phyloP scores from a whole-genome alignment of 2,329 filamentous ascomycete species.

The Ampelomyces quisqualis region DNA sequence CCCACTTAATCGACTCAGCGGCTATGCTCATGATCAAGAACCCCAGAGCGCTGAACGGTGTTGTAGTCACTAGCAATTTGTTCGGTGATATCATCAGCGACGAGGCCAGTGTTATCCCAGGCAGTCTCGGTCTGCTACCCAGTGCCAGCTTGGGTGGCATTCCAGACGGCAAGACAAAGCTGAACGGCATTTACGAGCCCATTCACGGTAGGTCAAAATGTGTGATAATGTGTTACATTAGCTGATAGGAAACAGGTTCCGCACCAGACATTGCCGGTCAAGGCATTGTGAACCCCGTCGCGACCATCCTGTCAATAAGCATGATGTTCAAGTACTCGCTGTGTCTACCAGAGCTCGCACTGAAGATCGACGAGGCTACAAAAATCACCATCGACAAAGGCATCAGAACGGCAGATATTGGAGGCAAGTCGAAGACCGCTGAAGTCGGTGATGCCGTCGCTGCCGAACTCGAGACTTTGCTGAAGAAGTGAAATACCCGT shows the following conservation, averaged over 20 bases:
- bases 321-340: conserved; percentile 98
- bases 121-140: conserved; percentile 82
- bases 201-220: conserved; percentile 73
- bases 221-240: not conserved
- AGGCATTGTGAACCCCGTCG: conserved; percentile 88
- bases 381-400: conserved; percentile 76
- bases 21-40: conserved; percentile 98
- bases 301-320: conserved; percentile 85
- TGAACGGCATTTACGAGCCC: conserved; percentile 96
- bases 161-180: conserved; percentile 78
- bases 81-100: conserved; percentile 97
- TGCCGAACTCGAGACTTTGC: conserved; percentile 68
- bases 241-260: conserved; percentile 58
- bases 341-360: conserved; percentile 72
- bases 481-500: conserved; percentile 45
- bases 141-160: conserved; percentile 84
- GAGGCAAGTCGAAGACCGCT: conserved; percentile 69
- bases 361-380: conserved; percentile 79
- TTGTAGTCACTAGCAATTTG: conserved; percentile 89
- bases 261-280: conserved; percentile 92
- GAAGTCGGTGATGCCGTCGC: conserved; percentile 84
- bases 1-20: conserved; percentile 94
- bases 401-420: conserved; percentile 79
- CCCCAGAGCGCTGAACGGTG: conserved; percentile 80
- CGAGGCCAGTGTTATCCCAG: conserved; percentile 92